A percentile compares a stretch with the other conserved stretches of the same genome.
phyloP scores from a whole-genome alignment of 768 basidiomycete genomes.

The Lactarius sanguifluus region DNA sequence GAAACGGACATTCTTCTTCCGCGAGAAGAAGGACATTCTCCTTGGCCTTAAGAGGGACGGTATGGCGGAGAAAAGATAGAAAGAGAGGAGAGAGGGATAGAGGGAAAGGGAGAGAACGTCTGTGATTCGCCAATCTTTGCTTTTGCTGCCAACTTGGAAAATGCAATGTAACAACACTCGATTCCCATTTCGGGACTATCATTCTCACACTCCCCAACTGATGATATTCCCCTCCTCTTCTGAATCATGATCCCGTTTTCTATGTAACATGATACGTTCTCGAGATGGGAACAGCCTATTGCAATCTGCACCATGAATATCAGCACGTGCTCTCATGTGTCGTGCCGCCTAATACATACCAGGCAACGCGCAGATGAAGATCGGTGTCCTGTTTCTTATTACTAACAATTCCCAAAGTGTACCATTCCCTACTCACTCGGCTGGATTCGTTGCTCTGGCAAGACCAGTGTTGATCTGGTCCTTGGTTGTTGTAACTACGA shows the following conservation, averaged over 20 bases:
- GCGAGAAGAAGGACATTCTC: constrained; percentile 93
- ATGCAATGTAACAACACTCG: constrained; percentile 1
- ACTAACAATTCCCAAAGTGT: background rate
- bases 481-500: constrained; percentile 49
- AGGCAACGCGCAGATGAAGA: constrained; percentile 73
- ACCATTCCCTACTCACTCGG: constrained; percentile 48
- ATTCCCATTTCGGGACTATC: constrained; percentile 4
- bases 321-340: background rate
- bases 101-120: background rate
- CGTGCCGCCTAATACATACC: constrained; percentile 38
- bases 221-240: constrained; percentile 57
- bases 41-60: constrained; percentile 65
- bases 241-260: constrained; percentile 68
- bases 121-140: constrained; percentile 14
- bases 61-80: constrained; percentile 49
- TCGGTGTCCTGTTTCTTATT: constrained; percentile 56
- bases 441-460: constrained; percentile 62
- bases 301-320: constrained; percentile 47
- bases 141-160: constrained; percentile 1
- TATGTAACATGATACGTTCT: constrained; percentile 66
- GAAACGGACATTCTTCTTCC: constrained; percentile 62
- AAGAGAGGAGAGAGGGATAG: constrained; percentile 13
- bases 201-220: constrained; percentile 64
- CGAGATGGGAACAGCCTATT: constrained; percentile 69
- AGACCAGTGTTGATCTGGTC: constrained; percentile 54